Evolutionary conservation across 306 rosid species (phyloP).

Genomic region (Rosa persica): DNA sequence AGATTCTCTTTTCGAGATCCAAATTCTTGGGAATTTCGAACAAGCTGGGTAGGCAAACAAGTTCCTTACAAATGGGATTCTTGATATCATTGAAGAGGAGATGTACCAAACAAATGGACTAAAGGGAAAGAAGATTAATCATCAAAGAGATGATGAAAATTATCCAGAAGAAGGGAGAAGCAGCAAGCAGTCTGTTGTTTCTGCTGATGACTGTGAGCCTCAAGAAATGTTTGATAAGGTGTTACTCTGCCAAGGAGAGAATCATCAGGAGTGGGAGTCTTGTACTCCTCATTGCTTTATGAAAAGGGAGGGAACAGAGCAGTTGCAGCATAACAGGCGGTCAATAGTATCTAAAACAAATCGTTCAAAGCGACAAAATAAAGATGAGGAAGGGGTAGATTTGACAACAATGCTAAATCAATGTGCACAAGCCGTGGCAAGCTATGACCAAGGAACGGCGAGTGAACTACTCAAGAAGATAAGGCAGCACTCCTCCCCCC

Average conservation of each 20-base stretch:
- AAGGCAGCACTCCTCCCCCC: conserved; percentile 33
- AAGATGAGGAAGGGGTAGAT: conserved; percentile 24
- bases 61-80: conserved; percentile 19
- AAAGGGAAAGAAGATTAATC: conserved; percentile 35
- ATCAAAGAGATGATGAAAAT: conserved; percentile 19
- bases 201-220: conserved; percentile 26
- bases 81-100: conserved; percentile 17
- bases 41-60: conserved; percentile 14
- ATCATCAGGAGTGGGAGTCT: neutral
- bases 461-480: conserved; percentile 26
- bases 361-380: conserved; percentile 3
- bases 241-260: conserved; percentile 21
- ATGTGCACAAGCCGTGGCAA: conserved; percentile 47
- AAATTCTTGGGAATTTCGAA: conserved; percentile 10
- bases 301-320: conserved; percentile 7
- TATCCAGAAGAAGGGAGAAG: conserved; percentile 27
- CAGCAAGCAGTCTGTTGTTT: conserved; percentile 31
- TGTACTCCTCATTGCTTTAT: neutral
- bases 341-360: conserved; percentile 13
- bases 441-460: conserved; percentile 23
- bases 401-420: conserved; percentile 34
- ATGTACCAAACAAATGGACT: neutral
- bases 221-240: conserved; percentile 38
- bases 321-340: neutral
- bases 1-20: conserved; percentile 20